phyloP scores from a whole-genome alignment of 176 grass and related monocot species.

The Ensete ventricosum region DNA sequence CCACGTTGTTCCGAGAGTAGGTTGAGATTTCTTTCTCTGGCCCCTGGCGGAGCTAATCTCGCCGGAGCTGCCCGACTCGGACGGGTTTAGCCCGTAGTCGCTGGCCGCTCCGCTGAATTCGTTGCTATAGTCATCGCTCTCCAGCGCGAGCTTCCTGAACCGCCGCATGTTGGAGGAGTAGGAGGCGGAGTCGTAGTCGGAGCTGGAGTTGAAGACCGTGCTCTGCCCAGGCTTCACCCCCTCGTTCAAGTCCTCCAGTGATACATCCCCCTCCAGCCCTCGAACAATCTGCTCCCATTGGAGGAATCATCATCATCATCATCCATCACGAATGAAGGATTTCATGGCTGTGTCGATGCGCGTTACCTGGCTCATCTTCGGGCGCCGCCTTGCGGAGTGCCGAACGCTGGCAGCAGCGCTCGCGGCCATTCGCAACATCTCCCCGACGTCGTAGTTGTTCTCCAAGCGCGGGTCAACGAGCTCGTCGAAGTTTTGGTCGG shows the following conservation, averaged over 20 bases:
- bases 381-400: slow-evolving; percentile 35
- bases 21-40: neutral
- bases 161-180: slow-evolving; percentile 51
- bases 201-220: slow-evolving; percentile 54
- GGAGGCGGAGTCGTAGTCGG: slow-evolving; percentile 50
- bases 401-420: slow-evolving; percentile 41
- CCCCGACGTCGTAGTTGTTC: slow-evolving; percentile 15
- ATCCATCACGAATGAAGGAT: too few relatives aligned
- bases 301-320: too few relatives aligned
- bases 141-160: slow-evolving; percentile 56
- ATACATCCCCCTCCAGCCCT: slow-evolving; percentile 77
- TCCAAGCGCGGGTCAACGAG: slow-evolving; percentile 29
- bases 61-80: slow-evolving; percentile 39
- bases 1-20: neutral
- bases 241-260: slow-evolving; percentile 83
- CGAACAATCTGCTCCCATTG: slow-evolving; percentile 46
- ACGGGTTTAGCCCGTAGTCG: slow-evolving; percentile 42
- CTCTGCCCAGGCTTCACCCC: slow-evolving; percentile 77
- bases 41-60: slow-evolving; percentile 9
- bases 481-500: slow-evolving; percentile 10
- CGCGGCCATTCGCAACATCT: slow-evolving; percentile 36
- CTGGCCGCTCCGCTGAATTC: slow-evolving; percentile 46
- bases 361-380: slow-evolving; percentile 42
- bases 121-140: slow-evolving; percentile 55
- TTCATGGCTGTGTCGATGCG: neutral